A percentile compares a stretch with the other conserved stretches of the same genome.
These are phyloP conservation scores for Penicillium fimorum DNA, from an alignment of 495 filamentous ascomycete genomes.

Conservation along the genomic window DNA sequence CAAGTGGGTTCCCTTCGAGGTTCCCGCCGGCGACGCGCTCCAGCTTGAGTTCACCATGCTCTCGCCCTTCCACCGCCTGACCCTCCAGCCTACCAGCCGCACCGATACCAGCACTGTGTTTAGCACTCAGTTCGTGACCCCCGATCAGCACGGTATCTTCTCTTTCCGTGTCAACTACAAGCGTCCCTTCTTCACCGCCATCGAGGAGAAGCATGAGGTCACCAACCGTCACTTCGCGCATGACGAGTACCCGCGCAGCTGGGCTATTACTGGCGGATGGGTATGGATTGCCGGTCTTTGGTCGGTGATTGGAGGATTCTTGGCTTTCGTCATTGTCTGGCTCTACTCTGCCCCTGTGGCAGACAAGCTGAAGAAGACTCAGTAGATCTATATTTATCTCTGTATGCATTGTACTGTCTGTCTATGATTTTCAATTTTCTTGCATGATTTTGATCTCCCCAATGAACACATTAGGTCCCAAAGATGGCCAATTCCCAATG, in stretches of 20 bases:
- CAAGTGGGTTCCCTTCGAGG: slow-evolving; percentile 68
- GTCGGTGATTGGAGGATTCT: slow-evolving; percentile 77
- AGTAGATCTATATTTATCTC: slow-evolving; percentile 44
- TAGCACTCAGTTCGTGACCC: slow-evolving; percentile 71
- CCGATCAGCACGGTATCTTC: slow-evolving; percentile 98
- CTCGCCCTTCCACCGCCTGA: slow-evolving; percentile 93
- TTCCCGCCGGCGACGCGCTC: slow-evolving; percentile 65
- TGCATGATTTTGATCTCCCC: slow-evolving; percentile 6
- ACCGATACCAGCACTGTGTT: slow-evolving; percentile 72
- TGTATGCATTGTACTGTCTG: slow-evolving; percentile 22
- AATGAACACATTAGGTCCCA: slow-evolving; percentile 4
- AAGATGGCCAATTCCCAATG: slow-evolving; percentile 1
- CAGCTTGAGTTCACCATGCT: slow-evolving; percentile 99
- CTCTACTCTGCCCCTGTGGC: slow-evolving; percentile 72
- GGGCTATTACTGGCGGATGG: slow-evolving; percentile 85
- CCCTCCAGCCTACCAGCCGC: slow-evolving; percentile 56
- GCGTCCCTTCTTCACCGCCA: slow-evolving; percentile 80
- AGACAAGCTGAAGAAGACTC: slow-evolving; percentile 63
- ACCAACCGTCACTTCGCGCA: slow-evolving; percentile 95
- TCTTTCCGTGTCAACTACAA: slow-evolving; percentile 96
- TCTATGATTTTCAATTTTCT: slow-evolving; percentile 21
- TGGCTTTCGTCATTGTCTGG: slow-evolving; percentile 85
- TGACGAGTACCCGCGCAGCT: slow-evolving; percentile 92
- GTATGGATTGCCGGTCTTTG: slow-evolving; percentile 92
- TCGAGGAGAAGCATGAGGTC: slow-evolving; percentile 94